phyloP scores from a whole-genome alignment of 306 rosid genomes.

The Vicia sativa region DNA sequence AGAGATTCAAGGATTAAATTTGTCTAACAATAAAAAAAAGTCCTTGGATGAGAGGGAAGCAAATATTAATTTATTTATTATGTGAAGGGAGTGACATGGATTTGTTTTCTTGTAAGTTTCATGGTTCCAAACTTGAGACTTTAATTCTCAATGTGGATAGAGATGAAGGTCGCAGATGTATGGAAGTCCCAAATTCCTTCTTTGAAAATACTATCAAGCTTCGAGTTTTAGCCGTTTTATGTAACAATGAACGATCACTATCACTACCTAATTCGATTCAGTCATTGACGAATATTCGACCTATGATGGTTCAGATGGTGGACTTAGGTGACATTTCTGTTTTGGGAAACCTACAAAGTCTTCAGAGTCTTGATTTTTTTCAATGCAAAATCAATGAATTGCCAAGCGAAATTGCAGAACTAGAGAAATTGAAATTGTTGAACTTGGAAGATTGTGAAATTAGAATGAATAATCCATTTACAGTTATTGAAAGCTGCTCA shows the following conservation, averaged over 20 bases:
- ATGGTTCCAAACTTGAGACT: slow-evolving; percentile 13
- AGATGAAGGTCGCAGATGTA: fast-evolving
- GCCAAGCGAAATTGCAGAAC: background rate
- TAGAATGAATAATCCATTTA: background rate
- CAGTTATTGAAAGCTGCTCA: slow-evolving; percentile 23
- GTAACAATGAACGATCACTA: fast-evolving
- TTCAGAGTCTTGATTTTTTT: slow-evolving; percentile 25
- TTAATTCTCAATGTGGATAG: fast-evolving
- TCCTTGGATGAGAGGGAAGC: background rate
- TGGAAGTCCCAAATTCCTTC: background rate
- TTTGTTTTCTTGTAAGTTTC: background rate
- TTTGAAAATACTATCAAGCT: background rate
- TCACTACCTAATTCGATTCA: background rate
- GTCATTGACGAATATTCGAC: background rate
- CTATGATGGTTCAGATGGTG: fast-evolving
- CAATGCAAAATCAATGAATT: fast-evolving
- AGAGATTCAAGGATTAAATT: background rate
- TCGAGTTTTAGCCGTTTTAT: background rate
- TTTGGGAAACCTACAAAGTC: background rate
- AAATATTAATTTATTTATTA: background rate
- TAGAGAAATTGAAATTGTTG: slow-evolving; percentile 17
- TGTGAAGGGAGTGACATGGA: background rate
- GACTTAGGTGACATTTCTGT: slow-evolving; percentile 7
- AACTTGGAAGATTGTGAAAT: fast-evolving
- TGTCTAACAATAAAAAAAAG: background rate